Conservation (phyloP, 148 eudicot species). For the Drosera capensis region DNA sequence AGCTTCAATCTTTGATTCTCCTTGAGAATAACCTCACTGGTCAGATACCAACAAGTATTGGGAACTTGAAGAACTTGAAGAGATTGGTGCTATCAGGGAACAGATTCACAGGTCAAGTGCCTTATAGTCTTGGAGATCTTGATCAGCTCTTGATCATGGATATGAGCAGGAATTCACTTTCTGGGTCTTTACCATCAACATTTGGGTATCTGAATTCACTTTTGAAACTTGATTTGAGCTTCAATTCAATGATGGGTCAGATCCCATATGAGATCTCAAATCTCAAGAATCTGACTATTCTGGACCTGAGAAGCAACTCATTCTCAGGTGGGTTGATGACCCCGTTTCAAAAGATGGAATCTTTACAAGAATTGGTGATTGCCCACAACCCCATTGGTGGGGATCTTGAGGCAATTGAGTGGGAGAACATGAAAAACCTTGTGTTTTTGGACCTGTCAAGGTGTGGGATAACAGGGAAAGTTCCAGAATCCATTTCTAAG, state of each 20-base stretch:
- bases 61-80: slow-evolving; percentile 38
- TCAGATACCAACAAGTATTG: slow-evolving; percentile 36
- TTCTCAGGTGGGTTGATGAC: slow-evolving; percentile 44
- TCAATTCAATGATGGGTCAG: slow-evolving; percentile 41
- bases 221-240: slow-evolving; percentile 75
- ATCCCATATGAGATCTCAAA: slow-evolving; percentile 38
- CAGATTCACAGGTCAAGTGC: slow-evolving; percentile 33
- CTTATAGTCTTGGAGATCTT: slow-evolving; percentile 35
- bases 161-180: slow-evolving; percentile 53
- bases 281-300: slow-evolving; percentile 45
- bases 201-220: slow-evolving; percentile 47
- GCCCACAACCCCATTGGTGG: slow-evolving; percentile 69
- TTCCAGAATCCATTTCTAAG: slow-evolving; percentile 46
- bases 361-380: slow-evolving; percentile 56
- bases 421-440: slow-evolving; percentile 40
- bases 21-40: slow-evolving; percentile 54
- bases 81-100: slow-evolving; percentile 54
- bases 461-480: slow-evolving; percentile 38
- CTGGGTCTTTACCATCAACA: slow-evolving; percentile 42
- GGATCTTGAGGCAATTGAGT: slow-evolving; percentile 29
- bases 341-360: slow-evolving; percentile 42
- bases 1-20: slow-evolving; percentile 60
- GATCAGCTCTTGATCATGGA: slow-evolving; percentile 60
- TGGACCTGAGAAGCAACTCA: slow-evolving; percentile 61
- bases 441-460: slow-evolving; percentile 47